These are phyloP conservation scores for Neopestalotiopsis sp. DNA, from an alignment of 2,329 filamentous ascomycete genomes.

Conservation along the genomic window DNA sequence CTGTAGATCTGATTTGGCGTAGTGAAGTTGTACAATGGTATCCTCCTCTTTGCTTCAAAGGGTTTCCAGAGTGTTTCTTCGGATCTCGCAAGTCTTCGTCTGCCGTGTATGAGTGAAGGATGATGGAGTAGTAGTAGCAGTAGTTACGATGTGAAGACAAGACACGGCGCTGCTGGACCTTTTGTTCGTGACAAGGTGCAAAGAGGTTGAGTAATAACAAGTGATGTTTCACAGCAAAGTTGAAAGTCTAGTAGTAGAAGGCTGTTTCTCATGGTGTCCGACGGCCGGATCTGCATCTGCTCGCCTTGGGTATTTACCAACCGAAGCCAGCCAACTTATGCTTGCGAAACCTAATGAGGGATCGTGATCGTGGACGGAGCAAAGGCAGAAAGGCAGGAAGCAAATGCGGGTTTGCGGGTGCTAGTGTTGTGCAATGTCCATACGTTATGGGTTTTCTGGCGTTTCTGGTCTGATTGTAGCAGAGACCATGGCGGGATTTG, in stretches of 20 bases:
- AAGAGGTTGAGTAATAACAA: neutral
- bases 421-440: neutral
- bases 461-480: no score
- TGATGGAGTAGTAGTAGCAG: neutral
- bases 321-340: neutral
- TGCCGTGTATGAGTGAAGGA: neutral
- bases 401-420: neutral
- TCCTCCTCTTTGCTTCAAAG: neutral
- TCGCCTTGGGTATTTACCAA: neutral
- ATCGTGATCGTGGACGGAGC: constrained; percentile 5
- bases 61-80: no score
- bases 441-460: neutral
- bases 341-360: neutral
- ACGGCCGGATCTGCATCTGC: neutral
- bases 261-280: neutral
- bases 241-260: neutral
- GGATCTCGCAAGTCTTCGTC: no score
- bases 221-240: constrained; percentile 1
- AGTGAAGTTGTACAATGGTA: no score
- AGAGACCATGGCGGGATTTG: neutral
- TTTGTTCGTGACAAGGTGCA: neutral
- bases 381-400: neutral
- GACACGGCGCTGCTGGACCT: neutral
- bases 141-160: neutral
- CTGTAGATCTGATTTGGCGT: no score